Base-by-base conservation (phyloP, 2,329 filamentous ascomycete genomes). In the Clarireedia hainanense region DNA sequence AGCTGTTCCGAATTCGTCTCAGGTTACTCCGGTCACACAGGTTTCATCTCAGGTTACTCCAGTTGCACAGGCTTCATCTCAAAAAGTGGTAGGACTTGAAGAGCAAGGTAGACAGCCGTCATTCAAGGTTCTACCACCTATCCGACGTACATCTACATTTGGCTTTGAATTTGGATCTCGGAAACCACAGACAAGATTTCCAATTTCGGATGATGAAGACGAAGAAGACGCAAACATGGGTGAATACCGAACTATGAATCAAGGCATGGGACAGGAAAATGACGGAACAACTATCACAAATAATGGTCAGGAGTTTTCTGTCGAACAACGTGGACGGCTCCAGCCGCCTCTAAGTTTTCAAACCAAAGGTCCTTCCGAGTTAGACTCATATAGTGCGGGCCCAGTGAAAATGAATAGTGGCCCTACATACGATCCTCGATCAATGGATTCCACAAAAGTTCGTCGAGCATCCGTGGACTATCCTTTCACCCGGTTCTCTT, bases 111-210 rank as follows among this genome's bases (percentile, higher is more conserved):
- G 54, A 20, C 48, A 57, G 3, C 54, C 61, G 5, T 60, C 62
- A 1, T 84, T 84, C 59, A 54, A 57, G 42, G 36, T 50, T 14
- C 67, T 85, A 39, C 81, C 82, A 3, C 80, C 79, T 1, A 82
- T 85, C 57, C 75, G 80, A 47, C 74, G 80, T 34, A 76, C 74
- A 14, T 84, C 81, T 15, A 80, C 78, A 3, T 80, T 85, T 66
- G 77, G 76, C 43, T 63, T 75, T n/a, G 57, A 66, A 56, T 65
- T 71, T 64, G 60, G 64, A 55, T 57, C 67, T 52, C 58, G 65
- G 59, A 52, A 65, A 58, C 60, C 67, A 59, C 60, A 63, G 52
- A 58, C 59, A 55, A 62, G 63, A 52, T 64, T 65, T 47, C 56
- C 65, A 24, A 60, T 63, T 55, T 63, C 65, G 10, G 51, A 57